phyloP scores from a whole-genome alignment of 495 filamentous ascomycete species.

The Aspergillus hancockii region DNA sequence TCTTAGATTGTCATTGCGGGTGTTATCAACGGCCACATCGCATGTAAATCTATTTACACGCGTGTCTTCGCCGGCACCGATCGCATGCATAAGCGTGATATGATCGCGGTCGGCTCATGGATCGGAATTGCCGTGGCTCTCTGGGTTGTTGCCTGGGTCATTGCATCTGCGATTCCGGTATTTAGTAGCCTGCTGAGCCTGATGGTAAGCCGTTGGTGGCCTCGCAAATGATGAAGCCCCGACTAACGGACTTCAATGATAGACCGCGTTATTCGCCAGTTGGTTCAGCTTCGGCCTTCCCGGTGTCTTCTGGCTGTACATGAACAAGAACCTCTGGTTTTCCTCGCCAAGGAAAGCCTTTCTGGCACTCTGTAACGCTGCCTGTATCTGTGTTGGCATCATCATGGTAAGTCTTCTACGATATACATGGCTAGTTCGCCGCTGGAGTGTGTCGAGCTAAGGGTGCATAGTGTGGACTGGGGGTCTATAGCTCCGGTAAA shows the following conservation, averaged over 20 bases:
- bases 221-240: too few relatives aligned
- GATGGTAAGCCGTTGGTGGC: too few relatives aligned
- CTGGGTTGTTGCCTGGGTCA: conserved; percentile 68
- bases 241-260: too few relatives aligned
- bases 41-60: conserved; percentile 64
- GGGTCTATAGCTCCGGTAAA: too few relatives aligned
- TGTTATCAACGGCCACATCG: conserved; percentile 62
- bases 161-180: conserved; percentile 72
- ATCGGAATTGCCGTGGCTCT: conserved; percentile 52
- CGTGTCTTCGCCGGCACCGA: conserved; percentile 57
- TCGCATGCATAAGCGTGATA: conserved; percentile 57
- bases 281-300: conserved; percentile 35
- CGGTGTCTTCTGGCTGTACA: conserved; percentile 47
- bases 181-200: conserved; percentile 65
- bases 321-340: conserved; percentile 41
- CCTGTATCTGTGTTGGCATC: too few relatives aligned
- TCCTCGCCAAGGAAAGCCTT: conserved; percentile 35
- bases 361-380: conserved; percentile 37
- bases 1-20: conserved; percentile 38
- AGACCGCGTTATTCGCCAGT: background rate
- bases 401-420: too few relatives aligned
- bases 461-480: too few relatives aligned
- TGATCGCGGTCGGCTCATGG: conserved; percentile 52
- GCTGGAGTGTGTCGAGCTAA: too few relatives aligned
- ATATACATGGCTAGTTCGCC: too few relatives aligned